Conservation (phyloP, 805 yeast genomes). For the Ogataea dorogensis region DNA sequence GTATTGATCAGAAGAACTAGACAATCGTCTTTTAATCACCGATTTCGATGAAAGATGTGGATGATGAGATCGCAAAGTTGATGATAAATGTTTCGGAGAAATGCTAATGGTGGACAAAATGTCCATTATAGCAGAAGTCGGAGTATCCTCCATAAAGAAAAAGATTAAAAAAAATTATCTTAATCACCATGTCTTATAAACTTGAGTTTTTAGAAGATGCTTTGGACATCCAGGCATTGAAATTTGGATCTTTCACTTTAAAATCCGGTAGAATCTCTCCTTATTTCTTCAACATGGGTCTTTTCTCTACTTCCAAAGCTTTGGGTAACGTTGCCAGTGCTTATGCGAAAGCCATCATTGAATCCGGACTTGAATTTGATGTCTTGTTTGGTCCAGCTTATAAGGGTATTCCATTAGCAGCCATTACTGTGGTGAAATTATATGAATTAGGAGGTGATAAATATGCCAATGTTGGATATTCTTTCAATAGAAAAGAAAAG, state of each 20-base stretch:
- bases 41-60: conserved; percentile 20
- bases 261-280: conserved; percentile 95
- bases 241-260: conserved; percentile 85
- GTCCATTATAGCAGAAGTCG: conserved; percentile 19
- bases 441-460: conserved; percentile 86
- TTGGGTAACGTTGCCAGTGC: conserved; percentile 81
- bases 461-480: conserved; percentile 71
- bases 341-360: conserved; percentile 85
- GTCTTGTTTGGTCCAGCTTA: conserved; percentile 96
- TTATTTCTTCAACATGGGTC: conserved; percentile 92
- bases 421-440: conserved; percentile 86
- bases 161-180: conserved; percentile 2
- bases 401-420: conserved; percentile 95
- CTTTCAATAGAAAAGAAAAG: conserved; percentile 96
- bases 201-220: conserved; percentile 73
- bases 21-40: conserved; percentile 23
- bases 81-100: conserved; percentile 12
- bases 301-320: conserved; percentile 76
- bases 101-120: conserved; percentile 22
- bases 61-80: conserved; percentile 16
- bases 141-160: conserved; percentile 7
- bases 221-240: conserved; percentile 74
- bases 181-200: conserved; percentile 22
- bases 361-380: conserved; percentile 80
- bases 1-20: conserved; percentile 20